Percentiles rank a stretch among this genome's conserved stretches.
Evolutionary conservation across 192 early-diverging fungal genomes (phyloP).

Genomic region (Phycomyces blakesleeanus): DNA sequence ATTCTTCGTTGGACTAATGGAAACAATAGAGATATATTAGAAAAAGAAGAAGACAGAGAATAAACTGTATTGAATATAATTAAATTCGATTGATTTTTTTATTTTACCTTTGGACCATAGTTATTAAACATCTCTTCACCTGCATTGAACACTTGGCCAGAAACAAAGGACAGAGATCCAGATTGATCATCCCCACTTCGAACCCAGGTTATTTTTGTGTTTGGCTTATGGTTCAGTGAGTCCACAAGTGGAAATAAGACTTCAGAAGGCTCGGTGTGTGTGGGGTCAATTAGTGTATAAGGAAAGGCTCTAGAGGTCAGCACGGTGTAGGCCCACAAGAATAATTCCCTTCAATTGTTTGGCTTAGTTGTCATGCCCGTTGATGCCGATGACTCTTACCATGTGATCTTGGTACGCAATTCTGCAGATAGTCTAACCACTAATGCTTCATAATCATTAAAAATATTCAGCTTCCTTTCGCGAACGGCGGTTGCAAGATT

Average conservation of each 20-base stretch:
- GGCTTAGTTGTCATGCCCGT: too few relatives aligned
- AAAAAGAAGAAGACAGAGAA: too few relatives aligned
- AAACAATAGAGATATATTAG: too few relatives aligned
- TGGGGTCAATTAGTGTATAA: slow-evolving; percentile 46
- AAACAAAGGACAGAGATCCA: slow-evolving; percentile 42
- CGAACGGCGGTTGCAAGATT: slow-evolving; percentile 46
- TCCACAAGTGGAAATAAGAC: slow-evolving; percentile 61
- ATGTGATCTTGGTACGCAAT: not conserved
- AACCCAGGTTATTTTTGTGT: slow-evolving; percentile 52
- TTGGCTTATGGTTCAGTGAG: slow-evolving; percentile 61
- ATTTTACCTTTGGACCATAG: slow-evolving; percentile 63
- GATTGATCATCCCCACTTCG: slow-evolving; percentile 29
- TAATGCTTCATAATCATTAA: slow-evolving; percentile 31
- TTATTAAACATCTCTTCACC: slow-evolving; percentile 61
- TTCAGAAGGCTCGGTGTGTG: slow-evolving; percentile 32
- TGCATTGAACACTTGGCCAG: slow-evolving; percentile 22
- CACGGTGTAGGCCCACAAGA: slow-evolving; percentile 56
- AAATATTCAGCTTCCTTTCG: slow-evolving; percentile 35
- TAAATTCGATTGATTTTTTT: too few relatives aligned
- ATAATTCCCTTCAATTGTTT: slow-evolving; percentile 45
- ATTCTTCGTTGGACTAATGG: slow-evolving; percentile 63
- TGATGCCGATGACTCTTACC: too few relatives aligned
- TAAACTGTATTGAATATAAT: too few relatives aligned
- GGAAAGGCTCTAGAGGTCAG: slow-evolving; percentile 59
- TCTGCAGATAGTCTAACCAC: slow-evolving; percentile 4